These are phyloP conservation scores for Coemansia furcata DNA, from an alignment of 192 early-diverging fungal species.

Conservation along the genomic window DNA sequence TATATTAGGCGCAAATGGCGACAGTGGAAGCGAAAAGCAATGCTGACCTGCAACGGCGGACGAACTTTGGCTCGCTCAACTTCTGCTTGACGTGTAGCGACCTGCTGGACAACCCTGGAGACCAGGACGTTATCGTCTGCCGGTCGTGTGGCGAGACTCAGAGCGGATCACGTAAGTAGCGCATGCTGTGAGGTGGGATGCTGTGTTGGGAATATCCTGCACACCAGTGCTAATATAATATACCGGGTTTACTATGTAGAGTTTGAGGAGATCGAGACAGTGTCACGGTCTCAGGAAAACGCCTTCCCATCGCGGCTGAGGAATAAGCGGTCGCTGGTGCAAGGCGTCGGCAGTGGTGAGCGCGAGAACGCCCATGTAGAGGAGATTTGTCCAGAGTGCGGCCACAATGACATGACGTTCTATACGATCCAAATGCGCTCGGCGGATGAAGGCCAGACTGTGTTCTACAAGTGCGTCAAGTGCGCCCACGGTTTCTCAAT, in stretches of 20 bases:
- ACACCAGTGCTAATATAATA: background rate
- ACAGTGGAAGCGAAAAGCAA: background rate
- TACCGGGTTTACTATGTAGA: constrained; percentile 30
- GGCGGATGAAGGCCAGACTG: constrained; percentile 99
- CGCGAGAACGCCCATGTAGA: constrained; percentile 64
- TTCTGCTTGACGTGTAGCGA: constrained; percentile 92
- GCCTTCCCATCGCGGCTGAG: constrained; percentile 78
- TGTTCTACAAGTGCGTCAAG: constrained; percentile 96
- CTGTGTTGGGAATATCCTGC: background rate
- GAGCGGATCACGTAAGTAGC: constrained; percentile 32
- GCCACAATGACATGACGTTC: constrained; percentile 89
- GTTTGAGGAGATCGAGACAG: constrained; percentile 78
- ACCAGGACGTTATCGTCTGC: constrained; percentile 79
- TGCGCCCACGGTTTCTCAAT: constrained; percentile 75
- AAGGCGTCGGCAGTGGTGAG: constrained; percentile 50
- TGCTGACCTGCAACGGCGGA: constrained; percentile 30
- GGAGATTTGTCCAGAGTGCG: constrained; percentile 95
- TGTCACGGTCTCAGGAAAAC: constrained; percentile 70
- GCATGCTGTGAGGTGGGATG: background rate
- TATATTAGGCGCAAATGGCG: background rate
- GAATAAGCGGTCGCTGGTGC: constrained; percentile 68
- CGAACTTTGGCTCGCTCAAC: constrained; percentile 68
- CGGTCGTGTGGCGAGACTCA: constrained; percentile 73
- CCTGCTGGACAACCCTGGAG: constrained; percentile 81
- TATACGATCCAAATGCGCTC: constrained; percentile 96